phyloP scores from a whole-genome alignment of 1,284 basidiomycete species.

The Rhodofomes roseus region DNA sequence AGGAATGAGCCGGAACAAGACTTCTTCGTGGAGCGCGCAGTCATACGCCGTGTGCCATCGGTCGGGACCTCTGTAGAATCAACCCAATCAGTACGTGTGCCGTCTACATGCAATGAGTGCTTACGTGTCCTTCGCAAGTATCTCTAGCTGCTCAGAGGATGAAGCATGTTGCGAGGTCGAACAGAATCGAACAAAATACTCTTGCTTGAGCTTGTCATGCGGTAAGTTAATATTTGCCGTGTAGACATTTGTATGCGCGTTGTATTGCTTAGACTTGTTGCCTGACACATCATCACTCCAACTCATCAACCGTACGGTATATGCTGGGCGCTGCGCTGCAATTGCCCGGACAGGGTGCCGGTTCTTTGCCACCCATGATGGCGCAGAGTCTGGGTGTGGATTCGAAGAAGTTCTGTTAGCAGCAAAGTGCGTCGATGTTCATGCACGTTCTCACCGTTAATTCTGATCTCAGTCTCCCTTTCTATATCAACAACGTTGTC shows the following conservation, averaged over 20 bases:
- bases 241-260: constrained; percentile 30
- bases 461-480: neutral
- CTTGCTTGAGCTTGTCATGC: constrained; percentile 26
- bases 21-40: constrained; percentile 16
- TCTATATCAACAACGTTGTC: neutral
- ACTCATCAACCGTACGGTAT: neutral
- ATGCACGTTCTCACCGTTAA: neutral
- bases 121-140: neutral
- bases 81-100: neutral
- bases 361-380: neutral
- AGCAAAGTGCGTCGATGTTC: no score
- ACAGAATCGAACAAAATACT: constrained; percentile 14
- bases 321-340: neutral
- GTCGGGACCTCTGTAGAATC: neutral
- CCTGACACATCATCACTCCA: constrained; percentile 23
- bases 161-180: constrained; percentile 11
- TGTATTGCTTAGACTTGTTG: constrained; percentile 29
- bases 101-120: neutral
- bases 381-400: no score
- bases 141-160: neutral
- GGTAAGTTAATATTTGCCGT: constrained; percentile 23
- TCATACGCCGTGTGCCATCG: constrained; percentile 29
- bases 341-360: neutral
- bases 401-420: no score
- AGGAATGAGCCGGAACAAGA: constrained; percentile 28